Evolutionary conservation across 129 eudicot genomes (phyloP).

Genomic region (Lactuca saligna): DNA sequence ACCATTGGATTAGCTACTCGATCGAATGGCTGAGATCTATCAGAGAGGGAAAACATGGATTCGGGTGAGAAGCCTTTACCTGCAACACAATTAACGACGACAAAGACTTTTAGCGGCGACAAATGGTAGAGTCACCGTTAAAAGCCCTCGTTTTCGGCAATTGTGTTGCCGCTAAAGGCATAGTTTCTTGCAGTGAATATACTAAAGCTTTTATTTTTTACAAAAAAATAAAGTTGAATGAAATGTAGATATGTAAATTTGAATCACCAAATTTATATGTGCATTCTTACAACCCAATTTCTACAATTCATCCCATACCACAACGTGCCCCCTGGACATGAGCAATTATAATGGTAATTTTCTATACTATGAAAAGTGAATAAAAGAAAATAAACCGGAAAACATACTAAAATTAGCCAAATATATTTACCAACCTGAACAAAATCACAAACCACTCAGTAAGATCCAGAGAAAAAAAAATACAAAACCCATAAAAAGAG

Average conservation of each 20-base stretch:
- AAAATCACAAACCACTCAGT: not conserved
- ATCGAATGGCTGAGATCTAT: no score
- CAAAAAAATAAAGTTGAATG: not conserved
- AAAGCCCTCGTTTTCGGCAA: no score
- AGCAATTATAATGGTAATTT: not conserved
- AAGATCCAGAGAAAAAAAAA: not conserved
- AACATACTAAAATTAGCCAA: conserved; percentile 28
- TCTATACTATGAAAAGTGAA: no score
- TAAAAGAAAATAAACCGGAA: not conserved
- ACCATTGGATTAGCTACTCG: no score
- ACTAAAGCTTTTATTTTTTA: not conserved
- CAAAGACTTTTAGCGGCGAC: no score
- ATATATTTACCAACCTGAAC: conserved; percentile 65
- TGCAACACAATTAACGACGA: no score
- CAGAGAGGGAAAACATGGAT: no score
- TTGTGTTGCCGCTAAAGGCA: no score
- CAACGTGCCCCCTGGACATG: conserved; percentile 62
- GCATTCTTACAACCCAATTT: conserved; percentile 83
- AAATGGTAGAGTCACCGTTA: no score
- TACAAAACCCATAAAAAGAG: not conserved
- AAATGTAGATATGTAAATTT: not conserved
- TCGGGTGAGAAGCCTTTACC: no score
- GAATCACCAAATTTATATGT: conserved; percentile 33
- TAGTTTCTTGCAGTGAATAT: not conserved
- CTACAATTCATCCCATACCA: conserved; percentile 80